Base-by-base conservation (phyloP, 345 rosid species). In the Orychophragmus violaceus region DNA sequence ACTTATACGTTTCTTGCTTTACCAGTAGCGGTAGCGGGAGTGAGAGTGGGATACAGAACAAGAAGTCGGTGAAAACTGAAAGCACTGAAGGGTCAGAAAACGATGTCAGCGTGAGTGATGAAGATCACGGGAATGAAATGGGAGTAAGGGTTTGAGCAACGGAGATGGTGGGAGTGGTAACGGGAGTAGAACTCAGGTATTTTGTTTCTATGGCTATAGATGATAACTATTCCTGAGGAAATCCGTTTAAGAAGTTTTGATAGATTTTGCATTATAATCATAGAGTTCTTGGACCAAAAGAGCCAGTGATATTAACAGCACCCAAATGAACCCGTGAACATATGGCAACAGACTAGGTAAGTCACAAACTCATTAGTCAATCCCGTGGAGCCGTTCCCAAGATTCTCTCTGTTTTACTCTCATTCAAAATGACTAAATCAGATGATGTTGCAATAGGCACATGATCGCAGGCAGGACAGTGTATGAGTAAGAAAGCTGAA, bases 141-240 rank as follows among this genome's bases (percentile, higher is more conserved):
- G 68, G 54, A 82, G 83, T 63, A 71, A 78, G 28, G 80, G 71
- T 37, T 67, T 57, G 36, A 75, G 70, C 74, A 46, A 62, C 32
- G 64, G 14, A 33, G 46, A 46, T 54, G 78, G 75, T 75, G 87
- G 91, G 70, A 85, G 86, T 65, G 91, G 85, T 65, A 78, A 79
- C 68, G 92, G 85, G 32, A 86, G 92, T 80, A 92, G 87, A 64
- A 84, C 87, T 56, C 88, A 88, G 90, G 96, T 88, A 77, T 71
- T 59, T 8, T 23, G 60, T 28, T 21, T 23, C 21, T 64, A 37
- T 62, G 19, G 39, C 16, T 9, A 16, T 29, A 3, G 18, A n/a
- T n/a, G 53, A 48, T 49, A 2, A 23, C 11, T 23, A n/a, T n/a
- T n/a, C 19, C 25, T 49, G 52, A 49, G 53, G 37, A 39, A 12